A percentile compares a stretch with the other conserved stretches of the same genome.
These are phyloP conservation scores for Misopates orontium DNA, from an alignment of 257 asterid genomes.

Conservation along the genomic window DNA sequence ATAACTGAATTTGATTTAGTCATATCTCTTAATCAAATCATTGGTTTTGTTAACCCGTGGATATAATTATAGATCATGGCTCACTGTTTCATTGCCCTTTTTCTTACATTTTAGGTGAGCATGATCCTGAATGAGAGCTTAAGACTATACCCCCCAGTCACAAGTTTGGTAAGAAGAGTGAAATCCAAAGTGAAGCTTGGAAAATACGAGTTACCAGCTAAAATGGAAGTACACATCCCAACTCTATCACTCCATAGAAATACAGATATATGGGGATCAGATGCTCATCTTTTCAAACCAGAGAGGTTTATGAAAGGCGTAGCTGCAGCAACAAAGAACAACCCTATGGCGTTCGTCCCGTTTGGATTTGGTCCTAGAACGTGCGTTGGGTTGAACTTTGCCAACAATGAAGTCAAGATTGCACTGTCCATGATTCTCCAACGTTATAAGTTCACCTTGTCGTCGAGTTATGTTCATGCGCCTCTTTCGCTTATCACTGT, in stretches of 20 bases:
- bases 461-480: slow-evolving; percentile 46
- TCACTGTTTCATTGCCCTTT: no score
- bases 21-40: no score
- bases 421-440: slow-evolving; percentile 48
- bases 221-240: slow-evolving; percentile 40
- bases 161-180: slow-evolving; percentile 38
- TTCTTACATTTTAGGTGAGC: slow-evolving; percentile 23
- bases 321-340: slow-evolving; percentile 42
- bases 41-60: no score
- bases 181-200: slow-evolving; percentile 27
- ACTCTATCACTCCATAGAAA: slow-evolving; percentile 32
- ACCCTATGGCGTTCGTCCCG: slow-evolving; percentile 45
- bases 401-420: slow-evolving; percentile 42
- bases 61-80: no score
- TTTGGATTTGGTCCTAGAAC: slow-evolving; percentile 48
- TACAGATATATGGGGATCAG: slow-evolving; percentile 42
- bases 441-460: slow-evolving; percentile 39
- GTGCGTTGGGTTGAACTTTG: slow-evolving; percentile 45
- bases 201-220: slow-evolving; percentile 33
- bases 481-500: slow-evolving; percentile 43
- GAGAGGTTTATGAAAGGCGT: slow-evolving; percentile 44
- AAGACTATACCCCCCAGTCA: slow-evolving; percentile 42
- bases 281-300: slow-evolving; percentile 44
- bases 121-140: slow-evolving; percentile 46
- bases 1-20: no score